Evolutionary conservation across 2,329 filamentous ascomycete species (phyloP), one percentile per base, ranked within the genome.

Genomic region (Macrophomina pseudophaseolina): DNA sequence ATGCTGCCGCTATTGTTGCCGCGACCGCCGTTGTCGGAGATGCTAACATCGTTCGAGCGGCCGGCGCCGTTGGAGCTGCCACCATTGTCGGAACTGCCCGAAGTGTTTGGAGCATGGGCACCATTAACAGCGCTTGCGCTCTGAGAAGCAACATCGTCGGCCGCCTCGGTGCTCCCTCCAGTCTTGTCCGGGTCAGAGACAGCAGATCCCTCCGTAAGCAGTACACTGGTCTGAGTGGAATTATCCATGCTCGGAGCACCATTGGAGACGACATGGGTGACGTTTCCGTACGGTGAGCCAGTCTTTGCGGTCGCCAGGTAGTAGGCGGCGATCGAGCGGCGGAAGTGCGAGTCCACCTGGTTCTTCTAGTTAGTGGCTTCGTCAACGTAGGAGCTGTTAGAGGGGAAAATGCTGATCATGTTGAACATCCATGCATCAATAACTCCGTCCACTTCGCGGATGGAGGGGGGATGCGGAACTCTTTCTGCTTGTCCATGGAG

Each of bases 361-460:
- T 28, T 62, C 58, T 66, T 66, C 46, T 66, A 59, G 59, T 66
- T 66, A 59, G 60, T 44, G 33, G 46, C 56, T 51, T 66, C 9
- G 33, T 46, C 44, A 6, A 30, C 23, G 30, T 66, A 65, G 14
- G 53, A 49, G 30, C 32, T 48, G 64, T 66, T 66, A 9, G 54
- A n/a, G 12, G 64, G 64, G 18, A 66, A 66, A n/a, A 65, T 30
- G 40, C 44, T 35, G 30, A 66, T 66, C 54, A 66, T 38, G 33
- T 66, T 66, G 58, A 66, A 66, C 40, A 66, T 56, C 44, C 64
- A 48, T 2, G 59, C 64, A 66, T 66, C 64, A 2, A 66, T 16
- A 11, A 66, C 64, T 5, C 64, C 64, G 28, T 44, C 40, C 5
- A 66, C 53, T 28, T 66, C 54, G 11, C 64, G 64, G 12, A 66